Conservation (phyloP, 768 basidiomycete species). For the Cytidiella melzeri region DNA sequence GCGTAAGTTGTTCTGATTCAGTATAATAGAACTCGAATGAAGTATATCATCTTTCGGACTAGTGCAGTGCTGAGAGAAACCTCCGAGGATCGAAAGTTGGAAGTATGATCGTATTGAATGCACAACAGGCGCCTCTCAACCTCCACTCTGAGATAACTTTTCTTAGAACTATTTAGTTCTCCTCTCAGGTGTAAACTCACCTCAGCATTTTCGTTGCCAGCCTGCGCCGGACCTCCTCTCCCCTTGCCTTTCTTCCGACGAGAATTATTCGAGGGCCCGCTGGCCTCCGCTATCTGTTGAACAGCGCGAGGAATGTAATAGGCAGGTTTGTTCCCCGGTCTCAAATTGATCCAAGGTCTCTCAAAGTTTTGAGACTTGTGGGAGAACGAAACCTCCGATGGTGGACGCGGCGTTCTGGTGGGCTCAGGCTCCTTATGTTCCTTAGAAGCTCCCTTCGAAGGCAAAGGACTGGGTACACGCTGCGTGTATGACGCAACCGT, state of each 20-base stretch:
- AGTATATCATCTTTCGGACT: too few species aligned
- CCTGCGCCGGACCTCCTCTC: not conserved
- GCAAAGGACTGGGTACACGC: conserved; percentile 15
- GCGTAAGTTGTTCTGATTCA: too few species aligned
- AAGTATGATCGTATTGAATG: too few species aligned
- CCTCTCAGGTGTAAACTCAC: too few species aligned
- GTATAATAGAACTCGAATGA: too few species aligned
- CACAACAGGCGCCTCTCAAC: too few species aligned
- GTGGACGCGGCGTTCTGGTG: not conserved
- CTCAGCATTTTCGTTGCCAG: not conserved
- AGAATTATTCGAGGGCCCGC: not conserved
- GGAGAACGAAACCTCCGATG: not conserved
- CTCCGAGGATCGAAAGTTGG: too few species aligned
- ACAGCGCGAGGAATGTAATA: not conserved
- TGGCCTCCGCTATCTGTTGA: too few species aligned
- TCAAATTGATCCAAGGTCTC: conserved; percentile 2
- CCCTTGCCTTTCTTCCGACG: not conserved
- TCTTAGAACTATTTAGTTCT: too few species aligned
- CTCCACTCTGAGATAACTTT: too few species aligned
- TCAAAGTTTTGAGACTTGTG: not conserved
- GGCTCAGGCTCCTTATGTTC: not conserved
- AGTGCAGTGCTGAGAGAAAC: too few species aligned
- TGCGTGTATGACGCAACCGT: conserved; percentile 47
- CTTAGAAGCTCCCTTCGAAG: not conserved
- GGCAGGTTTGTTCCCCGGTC: not conserved